Evolutionary conservation across 2,329 filamentous ascomycete species (phyloP).

Genomic region (Gnomoniopsis sp.): DNA sequence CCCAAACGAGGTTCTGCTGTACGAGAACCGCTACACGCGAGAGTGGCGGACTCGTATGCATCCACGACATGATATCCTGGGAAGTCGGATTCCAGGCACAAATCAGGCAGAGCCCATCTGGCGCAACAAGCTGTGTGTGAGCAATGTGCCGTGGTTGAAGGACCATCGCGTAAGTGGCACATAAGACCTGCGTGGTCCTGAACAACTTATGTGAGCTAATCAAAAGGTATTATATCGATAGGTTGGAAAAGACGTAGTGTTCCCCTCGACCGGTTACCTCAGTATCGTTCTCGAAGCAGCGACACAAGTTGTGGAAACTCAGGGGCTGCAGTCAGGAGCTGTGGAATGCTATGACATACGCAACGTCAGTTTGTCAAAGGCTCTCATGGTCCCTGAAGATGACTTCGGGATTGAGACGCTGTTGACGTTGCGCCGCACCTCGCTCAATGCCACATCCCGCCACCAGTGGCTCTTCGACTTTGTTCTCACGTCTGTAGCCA

Average conservation of each 20-base stretch:
- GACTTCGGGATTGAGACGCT: not conserved
- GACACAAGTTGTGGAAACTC: conserved; percentile 22
- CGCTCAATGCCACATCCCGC: not conserved
- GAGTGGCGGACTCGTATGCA: conserved; percentile 27
- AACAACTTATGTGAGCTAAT: too few relatives aligned
- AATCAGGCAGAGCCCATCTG: conserved; percentile 13
- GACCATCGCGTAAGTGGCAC: conserved; percentile 23
- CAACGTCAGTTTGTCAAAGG: not conserved
- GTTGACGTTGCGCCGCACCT: not conserved
- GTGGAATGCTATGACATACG: not conserved
- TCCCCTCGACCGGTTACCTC: conserved; percentile 18
- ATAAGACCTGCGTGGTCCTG: too few relatives aligned
- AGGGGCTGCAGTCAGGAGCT: conserved; percentile 26
- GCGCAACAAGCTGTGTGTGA: conserved; percentile 12
- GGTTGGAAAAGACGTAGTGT: conserved; percentile 23
- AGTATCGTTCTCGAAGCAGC: conserved; percentile 21
- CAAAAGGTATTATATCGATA: too few relatives aligned
- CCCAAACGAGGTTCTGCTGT: conserved; percentile 20
- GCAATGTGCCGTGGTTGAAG: conserved; percentile 32
- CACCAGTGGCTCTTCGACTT: too few relatives aligned
- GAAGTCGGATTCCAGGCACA: conserved; percentile 13
- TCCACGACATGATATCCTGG: conserved; percentile 22
- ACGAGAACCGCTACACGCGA: conserved; percentile 26
- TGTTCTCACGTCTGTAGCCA: too few relatives aligned
- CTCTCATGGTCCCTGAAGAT: not conserved